A percentile compares a stretch with the other conserved stretches of the same genome.
Conservation (phyloP, 176 grass and related monocot genomes). For the Canna indica region DNA sequence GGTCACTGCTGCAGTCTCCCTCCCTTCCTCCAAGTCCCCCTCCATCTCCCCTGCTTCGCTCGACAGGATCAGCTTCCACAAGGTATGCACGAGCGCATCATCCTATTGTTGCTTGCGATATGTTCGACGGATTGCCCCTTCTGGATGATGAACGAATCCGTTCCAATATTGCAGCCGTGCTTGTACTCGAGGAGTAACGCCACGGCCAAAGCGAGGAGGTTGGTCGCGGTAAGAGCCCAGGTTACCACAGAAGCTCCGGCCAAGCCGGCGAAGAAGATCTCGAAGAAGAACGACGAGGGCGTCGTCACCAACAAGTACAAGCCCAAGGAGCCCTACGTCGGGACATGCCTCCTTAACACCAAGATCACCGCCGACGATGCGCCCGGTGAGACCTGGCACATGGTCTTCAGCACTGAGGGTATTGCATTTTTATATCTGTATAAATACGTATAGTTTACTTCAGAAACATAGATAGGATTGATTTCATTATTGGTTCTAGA, state of each 20-base stretch:
- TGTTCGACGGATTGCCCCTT: neutral
- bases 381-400: constrained; percentile 95
- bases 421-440: neutral
- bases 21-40: constrained; percentile 21
- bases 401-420: constrained; percentile 89
- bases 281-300: constrained; percentile 83
- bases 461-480: neutral
- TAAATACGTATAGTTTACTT: neutral
- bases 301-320: constrained; percentile 60
- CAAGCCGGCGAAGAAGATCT: constrained; percentile 63
- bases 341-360: constrained; percentile 88
- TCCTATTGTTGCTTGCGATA: neutral
- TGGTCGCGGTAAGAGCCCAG: constrained; percentile 35
- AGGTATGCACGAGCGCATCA: neutral
- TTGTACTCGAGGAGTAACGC: constrained; percentile 9
- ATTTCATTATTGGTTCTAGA: neutral
- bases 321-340: constrained; percentile 74
- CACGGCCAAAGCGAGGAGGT: neutral
- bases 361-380: constrained; percentile 93
- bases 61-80: constrained; percentile 15
- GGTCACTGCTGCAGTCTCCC: constrained; percentile 44
- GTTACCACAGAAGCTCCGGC: constrained; percentile 32
- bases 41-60: neutral
- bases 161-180: constrained; percentile 1
- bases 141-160: neutral